These are phyloP conservation scores for Gillenia trifoliata DNA, from an alignment of 306 rosid species.

Conservation along the genomic window DNA sequence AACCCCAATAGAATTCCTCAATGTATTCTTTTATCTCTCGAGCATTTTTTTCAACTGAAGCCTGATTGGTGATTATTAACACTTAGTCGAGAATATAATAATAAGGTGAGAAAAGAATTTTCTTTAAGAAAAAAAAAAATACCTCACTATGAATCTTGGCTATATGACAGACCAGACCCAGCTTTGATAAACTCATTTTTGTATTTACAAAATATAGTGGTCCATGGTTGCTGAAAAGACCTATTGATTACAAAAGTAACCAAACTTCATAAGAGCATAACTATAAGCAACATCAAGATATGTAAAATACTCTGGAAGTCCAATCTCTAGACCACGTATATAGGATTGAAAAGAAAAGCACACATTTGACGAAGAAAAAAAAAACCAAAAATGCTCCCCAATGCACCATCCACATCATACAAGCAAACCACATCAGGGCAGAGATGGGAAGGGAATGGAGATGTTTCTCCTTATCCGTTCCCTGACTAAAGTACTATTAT, in stretches of 20 bases:
- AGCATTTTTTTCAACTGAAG: slow-evolving; percentile 96
- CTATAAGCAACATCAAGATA: slow-evolving; percentile 6
- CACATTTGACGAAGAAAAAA: background rate
- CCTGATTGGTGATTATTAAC: slow-evolving; percentile 36
- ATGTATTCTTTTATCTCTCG: slow-evolving; percentile 86
- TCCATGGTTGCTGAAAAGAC: slow-evolving; percentile 96
- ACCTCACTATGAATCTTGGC: slow-evolving; percentile 99
- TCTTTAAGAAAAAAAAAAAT: slow-evolving; percentile 12
- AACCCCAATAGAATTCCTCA: slow-evolving; percentile 97
- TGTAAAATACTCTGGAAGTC: background rate
- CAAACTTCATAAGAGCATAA: slow-evolving; percentile 10
- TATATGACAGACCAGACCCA: slow-evolving; percentile 92
- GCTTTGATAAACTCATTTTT: slow-evolving; percentile 72
- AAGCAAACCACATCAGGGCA: background rate
- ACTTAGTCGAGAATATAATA: slow-evolving; percentile 23
- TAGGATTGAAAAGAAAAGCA: background rate
- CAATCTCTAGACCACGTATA: background rate
- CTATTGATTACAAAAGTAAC: slow-evolving; percentile 37
- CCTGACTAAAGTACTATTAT: background rate
- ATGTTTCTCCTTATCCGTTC: background rate
- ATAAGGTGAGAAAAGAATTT: background rate
- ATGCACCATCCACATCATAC: background rate
- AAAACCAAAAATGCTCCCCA: background rate
- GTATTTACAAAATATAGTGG: slow-evolving; percentile 90
- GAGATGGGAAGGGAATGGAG: background rate